Evolutionary conservation across 805 yeast genomes (phyloP).

Genomic region (Gaillardinia entomophila): DNA sequence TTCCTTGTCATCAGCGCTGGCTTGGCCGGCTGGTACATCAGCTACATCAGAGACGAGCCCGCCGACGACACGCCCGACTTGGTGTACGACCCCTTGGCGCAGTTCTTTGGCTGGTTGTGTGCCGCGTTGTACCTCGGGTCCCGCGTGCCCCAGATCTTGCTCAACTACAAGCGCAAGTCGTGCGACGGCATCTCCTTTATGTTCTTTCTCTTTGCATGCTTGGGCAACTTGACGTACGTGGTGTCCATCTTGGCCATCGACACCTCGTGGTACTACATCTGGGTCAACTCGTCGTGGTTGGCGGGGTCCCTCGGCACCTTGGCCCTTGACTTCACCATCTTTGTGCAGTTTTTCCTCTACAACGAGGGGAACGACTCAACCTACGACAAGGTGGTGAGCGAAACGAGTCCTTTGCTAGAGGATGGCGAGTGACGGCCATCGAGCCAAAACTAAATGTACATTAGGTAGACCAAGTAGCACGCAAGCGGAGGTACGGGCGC

Average conservation of each 20-base stretch:
- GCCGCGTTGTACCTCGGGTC: slow-evolving; percentile 79
- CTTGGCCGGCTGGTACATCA: slow-evolving; percentile 78
- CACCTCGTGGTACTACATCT: slow-evolving; percentile 58
- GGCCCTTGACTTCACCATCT: slow-evolving; percentile 74
- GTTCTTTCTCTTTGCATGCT: slow-evolving; percentile 90
- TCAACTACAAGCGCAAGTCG: slow-evolving; percentile 81
- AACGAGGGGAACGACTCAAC: slow-evolving; percentile 26
- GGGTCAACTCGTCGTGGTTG: slow-evolving; percentile 88
- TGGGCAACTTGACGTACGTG: slow-evolving; percentile 90
- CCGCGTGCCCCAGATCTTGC: slow-evolving; percentile 83
- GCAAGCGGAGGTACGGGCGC: too few relatives aligned
- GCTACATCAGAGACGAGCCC: slow-evolving; percentile 42
- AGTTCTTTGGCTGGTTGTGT: slow-evolving; percentile 78
- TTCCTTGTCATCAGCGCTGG: slow-evolving; percentile 70
- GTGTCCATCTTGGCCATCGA: slow-evolving; percentile 77
- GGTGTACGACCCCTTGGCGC: slow-evolving; percentile 73
- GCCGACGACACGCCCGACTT: slow-evolving; percentile 35
- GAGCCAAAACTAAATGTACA: too few relatives aligned
- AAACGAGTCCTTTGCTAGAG: too few relatives aligned
- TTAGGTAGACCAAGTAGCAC: too few relatives aligned
- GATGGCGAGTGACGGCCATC: too few relatives aligned
- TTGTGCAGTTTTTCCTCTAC: slow-evolving; percentile 80
- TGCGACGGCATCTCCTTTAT: slow-evolving; percentile 94
- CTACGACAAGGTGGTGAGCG: background rate
- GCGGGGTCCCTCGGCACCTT: slow-evolving; percentile 89